A percentile compares a stretch with the other conserved stretches of the same genome.
Conservation (phyloP, 495 filamentous ascomycete genomes). For the Penicillium egyptiacum region DNA sequence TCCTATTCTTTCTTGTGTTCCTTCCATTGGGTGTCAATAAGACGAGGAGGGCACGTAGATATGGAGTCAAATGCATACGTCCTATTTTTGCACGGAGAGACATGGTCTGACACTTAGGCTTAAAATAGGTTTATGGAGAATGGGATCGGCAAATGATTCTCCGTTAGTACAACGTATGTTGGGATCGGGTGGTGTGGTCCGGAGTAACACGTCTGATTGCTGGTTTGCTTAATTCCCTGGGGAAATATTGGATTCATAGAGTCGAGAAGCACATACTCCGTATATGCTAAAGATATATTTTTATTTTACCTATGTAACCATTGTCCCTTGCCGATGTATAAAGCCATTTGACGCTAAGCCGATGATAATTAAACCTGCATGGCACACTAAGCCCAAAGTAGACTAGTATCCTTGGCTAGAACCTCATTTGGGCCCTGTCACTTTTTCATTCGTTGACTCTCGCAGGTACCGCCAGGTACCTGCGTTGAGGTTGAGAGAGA, state of each 20-base stretch:
- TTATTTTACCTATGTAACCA: background rate
- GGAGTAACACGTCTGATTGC: background rate
- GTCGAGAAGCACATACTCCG: background rate
- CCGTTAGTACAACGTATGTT: slow-evolving; percentile 3
- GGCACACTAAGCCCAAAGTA: slow-evolving; percentile 2
- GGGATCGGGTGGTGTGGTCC: background rate
- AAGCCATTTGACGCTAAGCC: background rate
- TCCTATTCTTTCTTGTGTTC: slow-evolving; percentile 12
- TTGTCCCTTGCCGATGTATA: background rate
- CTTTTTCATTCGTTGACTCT: slow-evolving; percentile 9
- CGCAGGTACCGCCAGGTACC: slow-evolving; percentile 24
- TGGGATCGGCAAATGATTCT: slow-evolving; percentile 8
- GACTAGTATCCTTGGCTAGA: slow-evolving; percentile 17
- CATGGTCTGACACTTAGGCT: slow-evolving; percentile 6
- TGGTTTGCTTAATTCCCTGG: too few species aligned
- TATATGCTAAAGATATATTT: background rate
- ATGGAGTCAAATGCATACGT: slow-evolving; percentile 15
- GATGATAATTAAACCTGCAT: slow-evolving; percentile 25
- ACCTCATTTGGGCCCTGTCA: slow-evolving; percentile 15
- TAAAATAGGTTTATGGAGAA: slow-evolving; percentile 8
- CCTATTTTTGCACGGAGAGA: background rate
- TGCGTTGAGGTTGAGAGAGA: background rate
- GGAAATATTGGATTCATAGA: background rate
- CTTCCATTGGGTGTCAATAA: slow-evolving; percentile 10
- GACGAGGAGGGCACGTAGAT: slow-evolving; percentile 22